A percentile compares a stretch with the other conserved stretches of the same genome.
phyloP scores from a whole-genome alignment of 768 basidiomycete species.

The Coprinellus micaceus region DNA sequence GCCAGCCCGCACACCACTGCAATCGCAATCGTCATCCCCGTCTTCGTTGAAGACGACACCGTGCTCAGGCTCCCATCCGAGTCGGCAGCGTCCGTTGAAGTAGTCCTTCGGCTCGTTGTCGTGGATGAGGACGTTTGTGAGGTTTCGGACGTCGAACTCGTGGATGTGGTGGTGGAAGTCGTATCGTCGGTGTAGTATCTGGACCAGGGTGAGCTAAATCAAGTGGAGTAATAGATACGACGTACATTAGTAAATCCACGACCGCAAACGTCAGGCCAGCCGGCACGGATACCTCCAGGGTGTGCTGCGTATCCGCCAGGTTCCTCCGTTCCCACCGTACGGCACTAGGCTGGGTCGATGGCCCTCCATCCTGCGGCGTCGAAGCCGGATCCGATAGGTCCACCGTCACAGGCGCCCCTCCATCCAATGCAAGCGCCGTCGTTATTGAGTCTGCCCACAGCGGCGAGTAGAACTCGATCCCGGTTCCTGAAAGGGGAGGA shows the following conservation, averaged over 20 bases:
- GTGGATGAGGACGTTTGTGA: not conserved
- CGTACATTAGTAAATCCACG: conserved; percentile 9
- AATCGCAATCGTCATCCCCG: conserved; percentile 6
- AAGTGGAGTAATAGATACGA: too few relatives aligned
- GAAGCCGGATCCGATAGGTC: not conserved
- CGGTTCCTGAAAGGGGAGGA: conserved; percentile 1
- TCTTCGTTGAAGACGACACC: not conserved
- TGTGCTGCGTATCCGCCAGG: not conserved
- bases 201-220: not conserved
- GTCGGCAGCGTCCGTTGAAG: not conserved
- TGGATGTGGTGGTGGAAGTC: not conserved
- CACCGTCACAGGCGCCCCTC: not conserved
- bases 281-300: conserved; percentile 2
- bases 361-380: not conserved
- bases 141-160: not conserved
- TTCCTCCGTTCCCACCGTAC: not conserved
- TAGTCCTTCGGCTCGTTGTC: not conserved
- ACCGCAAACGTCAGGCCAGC: not conserved
- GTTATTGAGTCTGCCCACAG: conserved; percentile 5
- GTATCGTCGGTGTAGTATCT: not conserved
- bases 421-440: conserved; percentile 4
- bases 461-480: conserved; percentile 3
- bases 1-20: not conserved
- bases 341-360: not conserved
- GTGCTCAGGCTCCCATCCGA: too few relatives aligned